Base-by-base conservation (phyloP, 331 rosid species). In the Cydonia oblonga region DNA sequence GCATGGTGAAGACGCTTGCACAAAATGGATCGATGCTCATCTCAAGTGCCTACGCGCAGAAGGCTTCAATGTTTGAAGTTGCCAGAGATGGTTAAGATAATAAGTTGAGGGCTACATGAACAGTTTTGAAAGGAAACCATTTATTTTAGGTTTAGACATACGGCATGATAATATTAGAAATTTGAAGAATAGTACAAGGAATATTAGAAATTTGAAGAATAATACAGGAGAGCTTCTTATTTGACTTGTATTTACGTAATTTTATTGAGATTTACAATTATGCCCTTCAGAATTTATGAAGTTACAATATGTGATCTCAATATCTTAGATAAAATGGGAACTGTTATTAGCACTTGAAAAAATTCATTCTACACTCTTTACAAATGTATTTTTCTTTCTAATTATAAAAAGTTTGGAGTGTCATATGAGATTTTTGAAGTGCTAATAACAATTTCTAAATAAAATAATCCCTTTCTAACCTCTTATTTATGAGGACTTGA, bases 1-100 rank as follows among this genome's bases (percentile, higher is more conserved):
- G 82, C 90, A 93, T 32, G 98, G 98, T 53, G 91, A 93, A 81
- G 86, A 80, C 2, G 90, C 91, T 66, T 93, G 97, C 74, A 46
- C 86, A 7, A 91, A 91, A 76, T 93, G 95, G 98, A 91, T 93
- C 8, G 96, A 93, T 77, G 97, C 96, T 75, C 96, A 84, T 76
- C 83, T 81, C 23, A 62, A 23, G 61, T 91, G 97, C 80, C 92
- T 91, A 20, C 96, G 92, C 3, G 76, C 91, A 3, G 96, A 81
- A 44, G 96, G 97, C 32, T 91, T 87, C 79, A 89, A 81, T 69
- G 80, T 91, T 78, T 91, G 82, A 85, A 69, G 15, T 30, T 30
- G 6, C 59, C 16, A 61, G 26, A 61, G 26, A 69, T 38, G 49
- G 72, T 49, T 71, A 66, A 65, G 67, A 44, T 66, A 29, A 61